phyloP scores from a whole-genome alignment of 2,329 filamentous ascomycete genomes.

The Pyrenophora seminiperda region DNA sequence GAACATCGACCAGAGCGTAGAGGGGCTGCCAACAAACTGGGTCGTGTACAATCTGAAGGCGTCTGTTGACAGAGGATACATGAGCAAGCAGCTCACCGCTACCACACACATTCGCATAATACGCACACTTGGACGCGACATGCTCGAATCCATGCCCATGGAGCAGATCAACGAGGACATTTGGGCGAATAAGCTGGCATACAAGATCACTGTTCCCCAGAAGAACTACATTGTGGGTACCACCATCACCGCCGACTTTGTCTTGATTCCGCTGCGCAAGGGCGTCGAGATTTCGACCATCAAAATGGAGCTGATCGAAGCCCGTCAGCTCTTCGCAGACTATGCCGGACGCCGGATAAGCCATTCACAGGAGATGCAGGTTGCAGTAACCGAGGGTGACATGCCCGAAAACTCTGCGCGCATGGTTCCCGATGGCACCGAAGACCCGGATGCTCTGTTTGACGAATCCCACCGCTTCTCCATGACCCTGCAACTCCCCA shows the following conservation, averaged over 20 bases:
- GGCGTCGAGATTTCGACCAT: constrained; percentile 85
- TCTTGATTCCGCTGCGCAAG: constrained; percentile 86
- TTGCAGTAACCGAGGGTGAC: constrained; percentile 41
- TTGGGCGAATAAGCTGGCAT: constrained; percentile 97
- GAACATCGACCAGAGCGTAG: constrained; percentile 77
- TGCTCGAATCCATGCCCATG: constrained; percentile 66
- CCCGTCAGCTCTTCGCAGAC: constrained; percentile 50
- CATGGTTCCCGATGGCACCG: constrained; percentile 34
- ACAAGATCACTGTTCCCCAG: constrained; percentile 89
- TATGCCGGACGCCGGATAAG: constrained; percentile 47
- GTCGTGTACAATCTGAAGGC: constrained; percentile 92
- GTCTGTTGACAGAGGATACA: constrained; percentile 82
- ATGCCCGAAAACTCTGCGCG: constrained; percentile 44
- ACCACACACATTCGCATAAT: constrained; percentile 66
- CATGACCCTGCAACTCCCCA: constrained; percentile 71
- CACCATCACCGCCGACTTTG: constrained; percentile 81
- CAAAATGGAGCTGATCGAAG: constrained; percentile 77
- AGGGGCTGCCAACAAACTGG: constrained; percentile 83
- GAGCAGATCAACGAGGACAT: constrained; percentile 83
- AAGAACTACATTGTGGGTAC: constrained; percentile 95
- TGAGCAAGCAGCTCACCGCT: constrained; percentile 82
- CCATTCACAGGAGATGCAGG: constrained; percentile 39
- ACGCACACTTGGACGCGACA: constrained; percentile 61
- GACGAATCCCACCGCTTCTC: constrained; percentile 66
- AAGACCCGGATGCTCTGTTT: constrained; percentile 47